Base-by-base conservation (phyloP, 495 filamentous ascomycete genomes). In the Penicillium manginii region DNA sequence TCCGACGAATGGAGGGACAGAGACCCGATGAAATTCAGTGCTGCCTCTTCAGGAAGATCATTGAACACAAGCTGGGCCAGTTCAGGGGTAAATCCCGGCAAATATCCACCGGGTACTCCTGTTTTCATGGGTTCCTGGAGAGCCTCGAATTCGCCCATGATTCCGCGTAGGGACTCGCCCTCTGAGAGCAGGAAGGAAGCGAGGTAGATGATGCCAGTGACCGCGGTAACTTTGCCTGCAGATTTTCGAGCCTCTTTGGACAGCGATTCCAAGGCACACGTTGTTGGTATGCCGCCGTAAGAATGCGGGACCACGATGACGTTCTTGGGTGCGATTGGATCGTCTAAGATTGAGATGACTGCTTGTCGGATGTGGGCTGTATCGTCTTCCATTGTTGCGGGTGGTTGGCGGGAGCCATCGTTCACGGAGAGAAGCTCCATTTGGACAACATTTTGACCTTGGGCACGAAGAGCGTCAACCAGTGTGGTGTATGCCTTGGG, bases 381-480 rank as follows among this genome's bases (percentile, higher is more conserved):
- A 4, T 50, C 48, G 29, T 50, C 48, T 31, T 31, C 9, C 48
- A 50, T 50, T 32, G 48, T 50, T 50, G 48, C 48, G 7, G 48
- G 48, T 32, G 48, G 48, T 33, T 17, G 31, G 23, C 23, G 48
- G 14, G 48, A 17, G 14, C 48, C 48, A 18, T 50, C 48, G 48
- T 18, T n/a, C 9, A 50, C 48, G n/a, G 26, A 33, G 3, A 50
- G 26, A 11, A 50, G 48, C 3, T 31, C 23, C 3, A 50, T 21
- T 21, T 35, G n/a, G n/a, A n/a, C 11, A 7, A 18, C 26, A 31
- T 31, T 4, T n/a, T 50, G 14, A 11, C n/a, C n/a, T 7, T 31
- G 26, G n/a, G 26, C 48, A 2, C 17, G 26, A 0, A 50, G 48
- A 10, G 14, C 29, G 1, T 31, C 23, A 11, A 21, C 10, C 2